Evolutionary conservation across 2,329 filamentous ascomycete species (phyloP), one percentile per base, ranked within the genome.

Genomic region (Xylaria digitata): DNA sequence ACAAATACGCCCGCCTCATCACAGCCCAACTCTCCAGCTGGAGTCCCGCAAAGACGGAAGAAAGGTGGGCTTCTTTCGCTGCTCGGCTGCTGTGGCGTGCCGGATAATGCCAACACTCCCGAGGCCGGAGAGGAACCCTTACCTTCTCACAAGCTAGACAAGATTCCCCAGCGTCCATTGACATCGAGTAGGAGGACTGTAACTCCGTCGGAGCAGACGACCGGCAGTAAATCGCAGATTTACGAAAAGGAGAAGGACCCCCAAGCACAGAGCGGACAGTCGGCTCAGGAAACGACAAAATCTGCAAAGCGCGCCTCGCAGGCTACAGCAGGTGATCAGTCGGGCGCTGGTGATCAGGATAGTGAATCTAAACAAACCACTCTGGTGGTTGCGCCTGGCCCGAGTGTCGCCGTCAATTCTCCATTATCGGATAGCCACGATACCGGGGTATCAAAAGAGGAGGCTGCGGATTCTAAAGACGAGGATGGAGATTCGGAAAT

Each of bases 401-500:
- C 81, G 3, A 78, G 78, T 57, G 81, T 82, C 61, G 81, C 80
- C 6, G 79, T 83, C 17, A 81, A 83, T 26, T 76, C 81, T 9
- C 81, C 81, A 2, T 67, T 73, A 21, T 61, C 70, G 37, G 76
- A 78, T 37, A 72, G 68, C 67, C 78, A 80, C 26, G 75, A 80
- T 55, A 78, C 78, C 63, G 82, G 72, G 49, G 62, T 65, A 45
- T 76, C 78, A 52, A 77, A 79, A 9, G 78, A 61, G 42, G 71
- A 71, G 66, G 68, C 75, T 52, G 74, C 80, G 52, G 76, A 80
- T 61, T 71, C 79, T 49, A 82, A 81, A 70, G 79, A 83, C 68
- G 78, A 86, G 3, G 87, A 89, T 71, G 85, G 87, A 30, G 90
- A 93, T 77, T 83, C 90, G 61, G 84, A 89, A 62, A 92, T 93